phyloP scores from a whole-genome alignment of 495 filamentous ascomycete genomes.

The Penicillium diatomitis region DNA sequence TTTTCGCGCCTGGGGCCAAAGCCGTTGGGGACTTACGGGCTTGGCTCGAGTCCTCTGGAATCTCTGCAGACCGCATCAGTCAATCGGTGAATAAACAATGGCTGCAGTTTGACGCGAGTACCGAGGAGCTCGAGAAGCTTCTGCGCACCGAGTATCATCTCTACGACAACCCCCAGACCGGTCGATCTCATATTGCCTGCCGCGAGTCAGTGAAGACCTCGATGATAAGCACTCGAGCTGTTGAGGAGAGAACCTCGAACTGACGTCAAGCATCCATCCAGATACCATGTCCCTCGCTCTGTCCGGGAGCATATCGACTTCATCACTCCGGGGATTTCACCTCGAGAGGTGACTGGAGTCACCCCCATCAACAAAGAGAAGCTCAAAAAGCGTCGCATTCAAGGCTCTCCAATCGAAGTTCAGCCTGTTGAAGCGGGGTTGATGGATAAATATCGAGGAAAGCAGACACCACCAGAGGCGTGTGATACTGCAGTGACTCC shows the following conservation, averaged over 20 bases:
- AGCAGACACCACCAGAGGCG: constrained; percentile 2
- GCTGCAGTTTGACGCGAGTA: constrained; percentile 45
- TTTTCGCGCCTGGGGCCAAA: constrained; percentile 39
- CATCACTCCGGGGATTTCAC: constrained; percentile 40
- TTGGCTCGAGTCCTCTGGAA: constrained; percentile 44
- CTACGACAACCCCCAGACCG: constrained; percentile 39
- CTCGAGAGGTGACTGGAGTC: constrained; percentile 16
- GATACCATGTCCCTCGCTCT: constrained; percentile 43
- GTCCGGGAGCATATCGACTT: constrained; percentile 47
- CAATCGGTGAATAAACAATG: constrained; percentile 42
- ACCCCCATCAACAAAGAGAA: background rate
- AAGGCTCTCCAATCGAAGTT: constrained; percentile 11
- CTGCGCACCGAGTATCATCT: constrained; percentile 50
- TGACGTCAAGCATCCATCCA: constrained; percentile 2
- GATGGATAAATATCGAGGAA: constrained; percentile 7
- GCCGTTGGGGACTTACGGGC: constrained; percentile 33
- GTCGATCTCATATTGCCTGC: constrained; percentile 41
- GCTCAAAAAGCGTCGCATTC: constrained; percentile 8
- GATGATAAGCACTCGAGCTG: too few species aligned
- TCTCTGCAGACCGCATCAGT: constrained; percentile 33
- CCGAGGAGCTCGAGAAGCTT: constrained; percentile 43
- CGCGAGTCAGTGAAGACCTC: constrained; percentile 16
- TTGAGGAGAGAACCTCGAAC: background rate
- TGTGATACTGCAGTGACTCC: constrained; percentile 26
- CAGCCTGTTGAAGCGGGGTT: constrained; percentile 29